phyloP scores from a whole-genome alignment of 2,329 filamentous ascomycete genomes.

The Cryphonectria carpinicola region DNA sequence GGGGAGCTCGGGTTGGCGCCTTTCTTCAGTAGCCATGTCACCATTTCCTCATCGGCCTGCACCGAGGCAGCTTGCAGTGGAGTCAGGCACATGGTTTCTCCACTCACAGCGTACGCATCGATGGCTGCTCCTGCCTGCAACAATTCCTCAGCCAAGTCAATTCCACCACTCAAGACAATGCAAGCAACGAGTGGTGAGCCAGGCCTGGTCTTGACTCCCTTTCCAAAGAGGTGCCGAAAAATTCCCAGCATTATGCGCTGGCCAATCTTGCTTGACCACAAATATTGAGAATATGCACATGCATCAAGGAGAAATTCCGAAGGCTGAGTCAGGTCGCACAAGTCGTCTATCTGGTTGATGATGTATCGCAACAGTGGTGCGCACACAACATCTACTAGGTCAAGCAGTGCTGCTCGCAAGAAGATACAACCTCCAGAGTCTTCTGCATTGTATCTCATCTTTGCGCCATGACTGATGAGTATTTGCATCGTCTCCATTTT shows the following conservation, averaged over 20 bases:
- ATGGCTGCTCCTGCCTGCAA: background rate
- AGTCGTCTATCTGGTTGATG: background rate
- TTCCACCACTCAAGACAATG: background rate
- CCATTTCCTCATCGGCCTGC: background rate
- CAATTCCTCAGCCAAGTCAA: background rate
- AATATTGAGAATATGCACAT: too few relatives aligned
- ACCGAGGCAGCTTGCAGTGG: background rate
- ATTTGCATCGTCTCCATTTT: background rate
- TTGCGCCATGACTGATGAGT: background rate
- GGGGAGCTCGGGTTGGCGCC: background rate
- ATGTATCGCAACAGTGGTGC: background rate
- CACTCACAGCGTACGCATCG: background rate
- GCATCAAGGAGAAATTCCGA: background rate
- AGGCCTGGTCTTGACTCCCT: background rate
- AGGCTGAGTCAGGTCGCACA: background rate
- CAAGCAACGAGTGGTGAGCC: background rate
- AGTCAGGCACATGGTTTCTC: too few relatives aligned
- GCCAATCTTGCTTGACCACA: too few relatives aligned
- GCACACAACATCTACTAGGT: fast-evolving
- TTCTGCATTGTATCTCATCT: background rate
- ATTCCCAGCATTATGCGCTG: background rate
- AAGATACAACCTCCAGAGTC: background rate
- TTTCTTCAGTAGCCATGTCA: background rate
- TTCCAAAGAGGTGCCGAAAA: background rate
- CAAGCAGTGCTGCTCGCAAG: background rate